Evolutionary conservation across 129 eudicot genomes (phyloP), one percentile per base, ranked within the genome.

Genomic region (Kitagawia praeruptora): DNA sequence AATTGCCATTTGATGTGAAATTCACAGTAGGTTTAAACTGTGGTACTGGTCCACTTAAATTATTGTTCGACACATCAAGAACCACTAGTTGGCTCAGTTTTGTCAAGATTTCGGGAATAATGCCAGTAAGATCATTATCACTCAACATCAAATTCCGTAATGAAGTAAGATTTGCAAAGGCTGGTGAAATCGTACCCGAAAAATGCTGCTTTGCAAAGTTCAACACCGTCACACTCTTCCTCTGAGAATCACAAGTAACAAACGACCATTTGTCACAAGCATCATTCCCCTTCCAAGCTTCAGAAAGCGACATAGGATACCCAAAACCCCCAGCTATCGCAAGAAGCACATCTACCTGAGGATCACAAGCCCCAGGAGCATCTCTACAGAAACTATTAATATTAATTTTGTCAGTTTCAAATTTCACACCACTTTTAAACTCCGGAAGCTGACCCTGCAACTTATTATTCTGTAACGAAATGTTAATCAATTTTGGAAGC

Each of bases 171-270:
- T 87, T 87, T 0, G 83, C 89, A 58, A 91, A 85, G 4, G 89
- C 89, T 0, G 96, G 91, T 3, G 96, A 91, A 84, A 91, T 91
- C 0, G 83, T 87, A 66, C 96, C 96, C 9, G 81, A 64, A 77
- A 85, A 82, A 0, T 78, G 75, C 70, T 23, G 81, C 5, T 74
- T 89, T 8, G 76, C 83, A 4, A 91, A 69, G 75, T 74, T 89
- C 15, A 91, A 85, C 77, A 76, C 47, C 3, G 80, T 81, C 12
- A 89, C 93, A 80, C 78, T 89, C 77, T 76, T 86, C 76, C 45
- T 27, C 18, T 42, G 37, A 4, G 73, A 75, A 9, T 73, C 77
- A 73, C 96, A 91, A 3, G 48, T 73, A 40, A 88, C 81, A 81
- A 78, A 85, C 0, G 28, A 56, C 96, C 96, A 88, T 10, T 66